Evolutionary conservation across 129 eudicot species (phyloP), one percentile per base, ranked within the genome.

Genomic region (Solidago caesia): DNA sequence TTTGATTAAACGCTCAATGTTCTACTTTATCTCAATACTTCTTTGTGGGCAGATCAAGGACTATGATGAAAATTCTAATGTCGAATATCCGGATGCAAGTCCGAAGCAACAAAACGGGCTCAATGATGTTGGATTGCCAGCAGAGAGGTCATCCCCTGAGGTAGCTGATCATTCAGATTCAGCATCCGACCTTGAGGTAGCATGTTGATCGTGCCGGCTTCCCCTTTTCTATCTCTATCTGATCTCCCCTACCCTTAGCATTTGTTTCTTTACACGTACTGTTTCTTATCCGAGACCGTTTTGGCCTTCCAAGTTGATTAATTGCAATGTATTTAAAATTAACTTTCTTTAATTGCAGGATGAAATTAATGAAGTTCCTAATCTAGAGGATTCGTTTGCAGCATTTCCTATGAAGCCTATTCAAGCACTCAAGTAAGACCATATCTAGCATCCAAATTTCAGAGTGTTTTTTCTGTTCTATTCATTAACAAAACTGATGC

Each of bases 321-420:
- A 47, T 21, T 29, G 39, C 67, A 12, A 45, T 39, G 42, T 44
- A 52, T 56, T 14, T 41, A 42, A 72, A 4, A 53, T 61, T 39
- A 60, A 9, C 8, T 44, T 67, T 73, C 52, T 76, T 25, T 75
- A 21, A 65, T 64, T 78, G 79, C 86, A 88, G 97, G 95, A 84
- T 82, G 90, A 82, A 48, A 78, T 86, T 56, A 73, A 83, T 75
- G 88, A 88, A 70, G 72, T 83, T 71, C 88, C 84, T 68, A 84
- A 77, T 64, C 66, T 93, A 92, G 98, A 90, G 82, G 81, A 71
- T 76, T 86, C 98, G 1, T 86, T 93, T 74, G 96, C 91, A 80
- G 78, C 91, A 43, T 93, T 93, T 83, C 98, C 98, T 72, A 86
- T 90, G 55, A 91, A 93, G 81, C 96, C 98, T 73, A 85, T 93